Conservation (phyloP, 148 eudicot species). For the Pharnaceum exiguum region DNA sequence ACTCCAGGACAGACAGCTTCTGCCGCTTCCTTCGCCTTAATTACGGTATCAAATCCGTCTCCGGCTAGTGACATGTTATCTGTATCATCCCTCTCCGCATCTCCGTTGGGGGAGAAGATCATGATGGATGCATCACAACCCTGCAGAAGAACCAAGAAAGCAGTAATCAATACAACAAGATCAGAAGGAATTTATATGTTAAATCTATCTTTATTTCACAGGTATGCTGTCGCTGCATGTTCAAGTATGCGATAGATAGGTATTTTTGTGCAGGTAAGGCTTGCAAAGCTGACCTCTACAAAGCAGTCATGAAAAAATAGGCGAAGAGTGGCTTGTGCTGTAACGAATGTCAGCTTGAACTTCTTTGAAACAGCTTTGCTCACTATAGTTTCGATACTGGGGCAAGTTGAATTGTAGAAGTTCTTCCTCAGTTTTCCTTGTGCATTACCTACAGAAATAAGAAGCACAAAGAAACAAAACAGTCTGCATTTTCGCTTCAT, state of each 20-base stretch:
- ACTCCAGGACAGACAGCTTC: constrained; percentile 45
- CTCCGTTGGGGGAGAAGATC: constrained; percentile 40
- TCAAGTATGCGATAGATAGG: too few relatives aligned
- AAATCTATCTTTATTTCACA: too few relatives aligned
- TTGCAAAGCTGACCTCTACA: constrained; percentile 20
- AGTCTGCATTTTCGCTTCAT: constrained; percentile 18
- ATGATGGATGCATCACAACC: constrained; percentile 45
- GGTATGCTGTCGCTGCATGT: too few relatives aligned
- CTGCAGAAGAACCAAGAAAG: constrained; percentile 14
- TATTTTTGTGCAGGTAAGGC: neutral
- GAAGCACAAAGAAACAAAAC: constrained; percentile 15
- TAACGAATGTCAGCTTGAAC: constrained; percentile 27
- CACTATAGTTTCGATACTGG: constrained; percentile 36
- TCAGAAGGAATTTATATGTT: too few relatives aligned
- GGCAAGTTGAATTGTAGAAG: constrained; percentile 30
- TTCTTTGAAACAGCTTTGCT: constrained; percentile 27
- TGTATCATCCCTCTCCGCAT: constrained; percentile 43
- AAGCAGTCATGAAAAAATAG: constrained; percentile 50
- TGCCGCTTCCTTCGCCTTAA: constrained; percentile 46
- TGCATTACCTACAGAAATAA: constrained; percentile 13
- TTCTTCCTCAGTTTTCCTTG: constrained; percentile 30
- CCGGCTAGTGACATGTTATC: constrained; percentile 41
- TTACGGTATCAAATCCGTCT: constrained; percentile 63
- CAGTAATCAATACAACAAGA: too few relatives aligned
- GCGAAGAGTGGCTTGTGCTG: constrained; percentile 45